Evolutionary conservation across 176 grass and related monocot genomes (phyloP).

Genomic region (Bolboschoenus planiculmis): DNA sequence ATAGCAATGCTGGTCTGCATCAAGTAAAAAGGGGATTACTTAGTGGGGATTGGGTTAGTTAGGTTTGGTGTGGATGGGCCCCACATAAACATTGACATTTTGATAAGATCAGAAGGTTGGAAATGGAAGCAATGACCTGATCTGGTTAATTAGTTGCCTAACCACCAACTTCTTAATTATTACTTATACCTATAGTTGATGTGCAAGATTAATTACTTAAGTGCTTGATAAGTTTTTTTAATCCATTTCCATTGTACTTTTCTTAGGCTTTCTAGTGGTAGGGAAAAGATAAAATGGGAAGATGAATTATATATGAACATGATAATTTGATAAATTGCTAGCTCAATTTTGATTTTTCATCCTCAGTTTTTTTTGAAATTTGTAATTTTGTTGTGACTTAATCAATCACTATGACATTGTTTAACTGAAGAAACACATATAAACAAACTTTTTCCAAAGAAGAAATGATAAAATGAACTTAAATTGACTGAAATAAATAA

Average conservation of each 20-base stretch:
- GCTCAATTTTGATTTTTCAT: neutral
- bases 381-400: neutral
- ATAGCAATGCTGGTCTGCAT: neutral
- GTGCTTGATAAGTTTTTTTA: too few species aligned
- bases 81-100: neutral
- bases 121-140: neutral
- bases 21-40: neutral
- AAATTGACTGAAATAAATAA: neutral
- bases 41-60: constrained; percentile 1
- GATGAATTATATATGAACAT: neutral
- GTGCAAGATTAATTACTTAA: neutral
- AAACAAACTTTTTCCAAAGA: neutral
- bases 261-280: too few species aligned
- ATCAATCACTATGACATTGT: too few species aligned
- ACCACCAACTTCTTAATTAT: neutral
- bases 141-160: neutral
- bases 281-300: too few species aligned
- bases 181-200: neutral
- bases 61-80: neutral
- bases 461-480: neutral
- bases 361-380: neutral
- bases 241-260: too few species aligned
- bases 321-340: neutral
- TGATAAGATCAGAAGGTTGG: neutral
- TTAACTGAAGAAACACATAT: too few species aligned